Percentiles rank a stretch among this genome's conserved stretches.
These are phyloP conservation scores for Quercus robur DNA, from an alignment of 306 rosid genomes.

Conservation along the genomic window DNA sequence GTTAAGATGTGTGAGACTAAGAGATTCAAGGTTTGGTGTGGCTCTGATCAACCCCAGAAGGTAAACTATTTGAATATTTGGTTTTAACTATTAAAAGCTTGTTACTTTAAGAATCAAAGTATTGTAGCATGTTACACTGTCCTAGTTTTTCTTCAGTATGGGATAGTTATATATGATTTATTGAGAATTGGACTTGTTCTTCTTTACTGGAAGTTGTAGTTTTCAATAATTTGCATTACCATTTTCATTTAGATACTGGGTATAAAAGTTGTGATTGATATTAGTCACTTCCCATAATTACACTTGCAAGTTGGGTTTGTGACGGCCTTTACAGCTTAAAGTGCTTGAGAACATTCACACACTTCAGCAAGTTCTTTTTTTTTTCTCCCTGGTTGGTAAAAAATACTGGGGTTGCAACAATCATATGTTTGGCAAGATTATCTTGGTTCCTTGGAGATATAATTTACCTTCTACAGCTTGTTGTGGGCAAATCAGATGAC, in stretches of 20 bases:
- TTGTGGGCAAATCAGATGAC: constrained; percentile 64
- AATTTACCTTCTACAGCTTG: constrained; percentile 29
- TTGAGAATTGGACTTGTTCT: background rate
- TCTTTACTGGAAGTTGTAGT: background rate
- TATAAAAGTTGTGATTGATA: no score
- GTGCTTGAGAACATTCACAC: no score
- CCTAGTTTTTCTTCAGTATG: background rate
- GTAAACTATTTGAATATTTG: constrained; percentile 22
- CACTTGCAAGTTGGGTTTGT: background rate
- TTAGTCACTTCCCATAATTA: background rate
- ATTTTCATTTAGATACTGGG: background rate
- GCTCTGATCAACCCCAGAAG: constrained; percentile 49
- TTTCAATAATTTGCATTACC: background rate
- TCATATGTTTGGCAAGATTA: background rate
- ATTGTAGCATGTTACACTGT: background rate
- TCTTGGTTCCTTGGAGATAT: constrained; percentile 29
- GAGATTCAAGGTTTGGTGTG: constrained; percentile 51
- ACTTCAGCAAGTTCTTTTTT: no score
- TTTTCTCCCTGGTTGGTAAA: background rate
- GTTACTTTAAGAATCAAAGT: background rate
- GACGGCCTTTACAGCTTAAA: background rate
- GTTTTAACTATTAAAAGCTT: background rate
- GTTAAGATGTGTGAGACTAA: constrained; percentile 30
- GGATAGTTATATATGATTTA: background rate
- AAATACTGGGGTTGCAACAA: background rate